These are phyloP conservation scores for Tubosaeta sp. DNA, from an alignment of 768 basidiomycete genomes.

Conservation along the genomic window DNA sequence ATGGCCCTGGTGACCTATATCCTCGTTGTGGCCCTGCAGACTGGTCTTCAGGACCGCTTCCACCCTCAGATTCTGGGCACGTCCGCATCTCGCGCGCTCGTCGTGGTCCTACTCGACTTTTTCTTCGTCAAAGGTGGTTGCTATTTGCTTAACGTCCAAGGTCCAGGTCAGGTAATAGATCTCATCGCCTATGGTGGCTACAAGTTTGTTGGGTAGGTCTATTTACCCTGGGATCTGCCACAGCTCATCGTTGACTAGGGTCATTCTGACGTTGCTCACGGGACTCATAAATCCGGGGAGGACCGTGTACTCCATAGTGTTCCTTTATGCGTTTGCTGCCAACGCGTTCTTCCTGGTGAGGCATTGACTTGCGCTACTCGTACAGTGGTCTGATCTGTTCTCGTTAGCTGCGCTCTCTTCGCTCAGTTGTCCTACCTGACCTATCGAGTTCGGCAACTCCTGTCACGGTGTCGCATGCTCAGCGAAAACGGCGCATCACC, in stretches of 20 bases:
- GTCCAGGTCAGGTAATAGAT: conserved; percentile 67
- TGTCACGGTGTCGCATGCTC: conserved; percentile 68
- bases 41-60: conserved; percentile 79
- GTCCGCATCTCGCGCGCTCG: conserved; percentile 77
- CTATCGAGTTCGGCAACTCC: conserved; percentile 40
- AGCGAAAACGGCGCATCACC: conserved; percentile 78
- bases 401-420: conserved; percentile 83
- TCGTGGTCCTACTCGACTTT: conserved; percentile 86
- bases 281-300: conserved; percentile 60
- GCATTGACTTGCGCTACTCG: not conserved
- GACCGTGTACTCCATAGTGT: conserved; percentile 64
- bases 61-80: conserved; percentile 87
- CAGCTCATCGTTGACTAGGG: conserved; percentile 41
- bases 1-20: conserved; percentile 98
- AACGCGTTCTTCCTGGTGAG: conserved; percentile 92
- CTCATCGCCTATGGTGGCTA: conserved; percentile 92
- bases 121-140: conserved; percentile 86
- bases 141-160: conserved; percentile 87
- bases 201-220: conserved; percentile 88
- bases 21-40: conserved; percentile 78
- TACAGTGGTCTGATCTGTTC: not conserved
- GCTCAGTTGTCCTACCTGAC: conserved; percentile 88
- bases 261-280: conserved; percentile 76
- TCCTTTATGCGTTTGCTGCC: conserved; percentile 81
- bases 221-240: not conserved